phyloP scores from a whole-genome alignment of 2,329 filamentous ascomycete genomes.

The Penicillium sp. region DNA sequence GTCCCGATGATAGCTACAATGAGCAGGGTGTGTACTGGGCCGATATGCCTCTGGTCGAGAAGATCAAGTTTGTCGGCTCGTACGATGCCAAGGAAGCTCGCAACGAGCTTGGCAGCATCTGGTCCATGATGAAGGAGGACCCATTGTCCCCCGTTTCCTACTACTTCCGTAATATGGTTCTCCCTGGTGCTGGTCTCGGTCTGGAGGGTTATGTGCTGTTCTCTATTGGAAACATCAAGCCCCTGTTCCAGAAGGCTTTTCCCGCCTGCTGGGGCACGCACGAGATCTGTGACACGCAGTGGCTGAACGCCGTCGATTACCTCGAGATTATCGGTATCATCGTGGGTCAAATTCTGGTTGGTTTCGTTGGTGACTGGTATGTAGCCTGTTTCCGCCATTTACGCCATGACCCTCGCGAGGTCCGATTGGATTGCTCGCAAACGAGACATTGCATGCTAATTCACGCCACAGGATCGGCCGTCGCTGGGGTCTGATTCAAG shows the following conservation, averaged over 20 bases:
- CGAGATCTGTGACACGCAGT: slow-evolving; percentile 71
- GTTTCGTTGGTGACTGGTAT: slow-evolving; percentile 72
- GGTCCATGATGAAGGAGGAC: slow-evolving; percentile 81
- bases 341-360: slow-evolving; percentile 85
- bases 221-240: slow-evolving; percentile 90
- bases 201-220: slow-evolving; percentile 96
- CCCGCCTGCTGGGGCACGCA: slow-evolving; percentile 72
- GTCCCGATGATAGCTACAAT: slow-evolving; percentile 86
- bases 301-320: slow-evolving; percentile 83
- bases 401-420: neutral
- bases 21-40: slow-evolving; percentile 88
- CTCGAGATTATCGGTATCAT: slow-evolving; percentile 96
- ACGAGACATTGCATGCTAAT: neutral
- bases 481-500: slow-evolving; percentile 93
- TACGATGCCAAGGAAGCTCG: slow-evolving; percentile 71
- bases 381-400: slow-evolving; percentile 7
- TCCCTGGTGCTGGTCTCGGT: slow-evolving; percentile 88
- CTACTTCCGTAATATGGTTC: slow-evolving; percentile 88
- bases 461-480: slow-evolving; percentile 69
- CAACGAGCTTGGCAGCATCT: slow-evolving; percentile 67
- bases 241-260: slow-evolving; percentile 77
- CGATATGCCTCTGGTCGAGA: slow-evolving; percentile 71
- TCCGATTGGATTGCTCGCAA: neutral
- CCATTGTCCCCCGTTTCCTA: slow-evolving; percentile 79
- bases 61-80: slow-evolving; percentile 71